A percentile compares a stretch with the other conserved stretches of the same genome.
Conservation (phyloP, 1,284 basidiomycete genomes). For the Cryptococcus depauperatus region DNA sequence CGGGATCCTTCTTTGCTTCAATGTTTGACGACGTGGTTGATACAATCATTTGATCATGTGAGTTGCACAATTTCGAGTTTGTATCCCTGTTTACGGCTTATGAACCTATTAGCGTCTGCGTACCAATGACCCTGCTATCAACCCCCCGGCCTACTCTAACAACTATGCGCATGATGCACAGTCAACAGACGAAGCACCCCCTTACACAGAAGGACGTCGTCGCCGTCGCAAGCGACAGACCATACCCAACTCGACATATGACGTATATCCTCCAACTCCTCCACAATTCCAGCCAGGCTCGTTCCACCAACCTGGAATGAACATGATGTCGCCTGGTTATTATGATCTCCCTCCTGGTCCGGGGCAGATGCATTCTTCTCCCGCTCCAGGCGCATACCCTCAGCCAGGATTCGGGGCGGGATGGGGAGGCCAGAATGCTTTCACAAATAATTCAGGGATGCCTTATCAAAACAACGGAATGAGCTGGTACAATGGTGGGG, state of each 20-base stretch:
- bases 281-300: background rate
- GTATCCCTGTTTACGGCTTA: background rate
- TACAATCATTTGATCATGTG: constrained; percentile 35
- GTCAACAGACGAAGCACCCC: background rate
- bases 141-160: background rate
- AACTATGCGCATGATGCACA: background rate
- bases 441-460: background rate
- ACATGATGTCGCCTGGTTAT: constrained; percentile 14
- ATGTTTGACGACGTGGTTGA: constrained; percentile 34
- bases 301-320: background rate
- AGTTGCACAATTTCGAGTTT: too few species aligned
- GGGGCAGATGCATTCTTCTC: constrained; percentile 1
- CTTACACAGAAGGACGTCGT: constrained; percentile 2
- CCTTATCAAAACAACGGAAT: constrained; percentile 11
- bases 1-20: constrained; percentile 37
- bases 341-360: constrained; percentile 4
- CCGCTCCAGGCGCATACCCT: too few species aligned
- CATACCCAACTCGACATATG: background rate
- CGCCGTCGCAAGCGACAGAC: background rate
- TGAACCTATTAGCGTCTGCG: background rate
- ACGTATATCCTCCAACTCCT: background rate
- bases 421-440: background rate
- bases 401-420: constrained; percentile 1
- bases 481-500: constrained; percentile 12
- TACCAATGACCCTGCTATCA: background rate